A percentile compares a stretch with the other conserved stretches of the same genome.
Evolutionary conservation across 345 rosid species (phyloP).

Genomic region (Bruguiera parviflora): DNA sequence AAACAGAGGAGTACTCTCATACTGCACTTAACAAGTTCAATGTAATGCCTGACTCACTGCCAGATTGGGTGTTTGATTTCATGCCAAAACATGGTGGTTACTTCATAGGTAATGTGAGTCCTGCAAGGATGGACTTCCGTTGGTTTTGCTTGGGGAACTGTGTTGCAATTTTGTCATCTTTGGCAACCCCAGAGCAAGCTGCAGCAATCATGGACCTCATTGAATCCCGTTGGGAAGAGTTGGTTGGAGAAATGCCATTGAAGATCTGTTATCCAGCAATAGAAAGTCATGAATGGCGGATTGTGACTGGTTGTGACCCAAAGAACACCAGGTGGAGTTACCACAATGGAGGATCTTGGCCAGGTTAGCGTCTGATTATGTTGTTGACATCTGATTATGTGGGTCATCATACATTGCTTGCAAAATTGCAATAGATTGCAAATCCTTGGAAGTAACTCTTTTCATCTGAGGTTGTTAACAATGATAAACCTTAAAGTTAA

Average conservation of each 20-base stretch:
- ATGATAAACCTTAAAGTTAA: no score
- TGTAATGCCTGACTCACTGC: conserved; percentile 13
- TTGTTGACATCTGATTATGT: no score
- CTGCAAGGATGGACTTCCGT: conserved; percentile 21
- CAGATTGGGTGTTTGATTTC: conserved; percentile 14
- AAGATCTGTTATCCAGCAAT: conserved; percentile 18
- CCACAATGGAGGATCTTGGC: conserved; percentile 25
- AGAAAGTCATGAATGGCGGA: conserved; percentile 15
- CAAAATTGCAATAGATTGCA: no score
- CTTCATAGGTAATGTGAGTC: conserved; percentile 24
- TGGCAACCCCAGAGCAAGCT: conserved; percentile 20
- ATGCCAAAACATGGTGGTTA: conserved; percentile 19
- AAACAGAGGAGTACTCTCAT: conserved; percentile 6
- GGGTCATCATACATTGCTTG: no score
- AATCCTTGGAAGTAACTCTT: no score
- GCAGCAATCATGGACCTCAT: conserved; percentile 19
- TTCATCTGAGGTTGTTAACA: no score
- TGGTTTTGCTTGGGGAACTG: conserved; percentile 24
- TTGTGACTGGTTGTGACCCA: conserved; percentile 17
- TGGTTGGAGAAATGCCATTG: conserved; percentile 24
- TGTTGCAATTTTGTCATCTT: conserved; percentile 16
- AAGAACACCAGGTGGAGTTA: conserved; percentile 20
- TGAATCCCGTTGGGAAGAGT: conserved; percentile 11
- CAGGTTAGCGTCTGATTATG: neutral
- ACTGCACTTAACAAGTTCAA: no score